Evolutionary conservation across 225 moss, liverwort and hornwort species (phyloP).

Genomic region (Physcomitrellopsis africana): DNA sequence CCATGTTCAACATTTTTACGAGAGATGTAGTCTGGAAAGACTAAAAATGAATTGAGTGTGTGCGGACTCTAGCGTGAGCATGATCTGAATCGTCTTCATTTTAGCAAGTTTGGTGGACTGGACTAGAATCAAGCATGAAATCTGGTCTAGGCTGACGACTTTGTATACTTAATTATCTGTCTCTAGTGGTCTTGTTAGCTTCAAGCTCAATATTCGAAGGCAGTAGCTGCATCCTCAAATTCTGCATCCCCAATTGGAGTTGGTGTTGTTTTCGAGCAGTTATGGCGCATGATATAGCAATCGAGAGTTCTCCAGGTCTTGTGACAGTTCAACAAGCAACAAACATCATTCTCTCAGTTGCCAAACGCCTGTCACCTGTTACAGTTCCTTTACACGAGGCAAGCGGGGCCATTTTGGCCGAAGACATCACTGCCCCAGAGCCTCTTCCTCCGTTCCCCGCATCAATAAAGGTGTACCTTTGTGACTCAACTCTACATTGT

Average conservation of each 20-base stretch:
- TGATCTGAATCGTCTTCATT: too few relatives aligned
- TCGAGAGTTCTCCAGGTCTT: slow-evolving; percentile 47
- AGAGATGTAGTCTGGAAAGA: not conserved
- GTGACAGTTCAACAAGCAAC: slow-evolving; percentile 84
- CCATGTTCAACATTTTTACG: not conserved
- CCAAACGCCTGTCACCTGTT: slow-evolving; percentile 60
- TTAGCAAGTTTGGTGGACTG: too few relatives aligned
- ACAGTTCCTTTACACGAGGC: slow-evolving; percentile 65
- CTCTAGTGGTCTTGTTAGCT: slow-evolving; percentile 6
- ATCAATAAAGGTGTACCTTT: slow-evolving; percentile 66
- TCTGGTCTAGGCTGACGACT: slow-evolving; percentile 1
- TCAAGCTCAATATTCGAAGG: not conserved
- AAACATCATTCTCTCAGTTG: slow-evolving; percentile 62
- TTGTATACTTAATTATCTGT: not conserved
- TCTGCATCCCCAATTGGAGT: not conserved
- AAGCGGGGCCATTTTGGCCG: slow-evolving; percentile 69
- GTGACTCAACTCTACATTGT: not conserved
- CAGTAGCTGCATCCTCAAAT: not conserved
- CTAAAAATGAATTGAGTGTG: too few relatives aligned
- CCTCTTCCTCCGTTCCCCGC: slow-evolving; percentile 92
- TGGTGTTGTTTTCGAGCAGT: slow-evolving; percentile 6
- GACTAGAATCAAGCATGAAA: not conserved
- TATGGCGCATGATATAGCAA: slow-evolving; percentile 37
- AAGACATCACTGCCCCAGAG: slow-evolving; percentile 76
- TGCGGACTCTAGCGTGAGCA: too few relatives aligned